Evolutionary conservation across 495 filamentous ascomycete genomes (phyloP).

Genomic region (Sporormia fimetaria): DNA sequence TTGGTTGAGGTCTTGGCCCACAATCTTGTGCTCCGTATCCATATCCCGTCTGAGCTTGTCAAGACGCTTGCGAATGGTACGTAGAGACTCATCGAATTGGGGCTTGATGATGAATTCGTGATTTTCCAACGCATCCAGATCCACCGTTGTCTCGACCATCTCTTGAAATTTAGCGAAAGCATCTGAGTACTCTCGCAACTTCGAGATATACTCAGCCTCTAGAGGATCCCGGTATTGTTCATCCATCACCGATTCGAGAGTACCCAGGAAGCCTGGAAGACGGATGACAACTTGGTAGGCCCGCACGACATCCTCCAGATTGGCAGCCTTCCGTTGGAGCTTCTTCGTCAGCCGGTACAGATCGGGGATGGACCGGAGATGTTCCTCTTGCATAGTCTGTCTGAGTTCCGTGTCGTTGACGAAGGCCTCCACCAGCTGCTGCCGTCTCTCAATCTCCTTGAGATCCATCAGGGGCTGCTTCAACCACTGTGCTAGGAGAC

Average conservation of each 20-base stretch:
- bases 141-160: slow-evolving; percentile 98
- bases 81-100: slow-evolving; percentile 85
- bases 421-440: slow-evolving; percentile 92
- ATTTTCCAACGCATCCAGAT: slow-evolving; percentile 87
- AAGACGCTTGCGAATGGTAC: slow-evolving; percentile 78
- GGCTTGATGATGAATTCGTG: slow-evolving; percentile 99
- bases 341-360: slow-evolving; percentile 87
- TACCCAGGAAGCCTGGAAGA: slow-evolving; percentile 77
- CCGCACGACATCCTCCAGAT: slow-evolving; percentile 87
- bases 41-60: slow-evolving; percentile 77
- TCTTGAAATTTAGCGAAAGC: slow-evolving; percentile 80
- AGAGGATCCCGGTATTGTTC: slow-evolving; percentile 82
- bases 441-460: slow-evolving; percentile 77
- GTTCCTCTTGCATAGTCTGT: slow-evolving; percentile 96
- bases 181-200: slow-evolving; percentile 60
- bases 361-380: slow-evolving; percentile 87
- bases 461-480: slow-evolving; percentile 96
- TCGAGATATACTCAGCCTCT: slow-evolving; percentile 77
- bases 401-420: slow-evolving; percentile 85
- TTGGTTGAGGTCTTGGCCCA: slow-evolving; percentile 73
- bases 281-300: slow-evolving; percentile 91
- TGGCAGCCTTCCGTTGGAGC: slow-evolving; percentile 83
- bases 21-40: slow-evolving; percentile 66
- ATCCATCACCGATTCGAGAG: slow-evolving; percentile 89
- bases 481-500: slow-evolving; percentile 88